A percentile compares a stretch with the other conserved stretches of the same genome.
These are phyloP conservation scores for Acacia acuminata DNA, from an alignment of 306 rosid species.

Conservation along the genomic window DNA sequence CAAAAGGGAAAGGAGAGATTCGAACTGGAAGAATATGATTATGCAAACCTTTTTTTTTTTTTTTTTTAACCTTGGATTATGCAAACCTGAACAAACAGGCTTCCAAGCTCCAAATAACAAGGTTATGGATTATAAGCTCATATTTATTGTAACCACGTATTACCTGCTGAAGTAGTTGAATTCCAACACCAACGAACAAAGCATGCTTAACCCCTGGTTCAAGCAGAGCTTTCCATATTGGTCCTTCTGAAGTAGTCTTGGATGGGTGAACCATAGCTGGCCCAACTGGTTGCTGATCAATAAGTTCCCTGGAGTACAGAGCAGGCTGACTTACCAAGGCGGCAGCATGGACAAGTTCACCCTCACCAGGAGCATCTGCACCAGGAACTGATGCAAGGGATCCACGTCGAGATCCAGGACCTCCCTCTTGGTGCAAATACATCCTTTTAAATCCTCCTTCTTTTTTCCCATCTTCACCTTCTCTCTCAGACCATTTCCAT, in stretches of 20 bases:
- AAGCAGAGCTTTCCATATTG: conserved; percentile 52
- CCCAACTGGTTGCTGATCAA: conserved; percentile 56
- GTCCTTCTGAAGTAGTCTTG: conserved; percentile 52
- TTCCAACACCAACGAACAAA: conserved; percentile 58
- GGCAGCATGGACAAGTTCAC: conserved; percentile 83
- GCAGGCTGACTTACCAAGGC: conserved; percentile 95
- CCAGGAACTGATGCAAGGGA: conserved; percentile 79
- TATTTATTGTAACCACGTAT: conserved; percentile 21
- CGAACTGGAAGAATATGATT: background rate
- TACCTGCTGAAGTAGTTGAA: conserved; percentile 53
- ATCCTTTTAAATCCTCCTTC: conserved; percentile 81
- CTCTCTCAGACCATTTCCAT: conserved; percentile 91
- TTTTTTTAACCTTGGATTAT: background rate
- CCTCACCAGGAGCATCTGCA: conserved; percentile 52
- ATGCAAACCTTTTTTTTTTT: background rate
- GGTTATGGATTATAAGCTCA: conserved; percentile 25
- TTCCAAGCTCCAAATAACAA: conserved; percentile 9
- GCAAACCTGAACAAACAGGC: background rate
- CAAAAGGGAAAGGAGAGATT: background rate
- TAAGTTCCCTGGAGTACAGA: conserved; percentile 67
- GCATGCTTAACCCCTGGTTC: conserved; percentile 67
- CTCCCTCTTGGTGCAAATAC: conserved; percentile 79
- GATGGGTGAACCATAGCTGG: conserved; percentile 72
- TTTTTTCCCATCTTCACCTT: conserved; percentile 60
- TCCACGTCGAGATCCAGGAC: conserved; percentile 70